These are phyloP conservation scores for Guyanaporus albipodus DNA, from an alignment of 768 basidiomycete genomes.

Conservation along the genomic window DNA sequence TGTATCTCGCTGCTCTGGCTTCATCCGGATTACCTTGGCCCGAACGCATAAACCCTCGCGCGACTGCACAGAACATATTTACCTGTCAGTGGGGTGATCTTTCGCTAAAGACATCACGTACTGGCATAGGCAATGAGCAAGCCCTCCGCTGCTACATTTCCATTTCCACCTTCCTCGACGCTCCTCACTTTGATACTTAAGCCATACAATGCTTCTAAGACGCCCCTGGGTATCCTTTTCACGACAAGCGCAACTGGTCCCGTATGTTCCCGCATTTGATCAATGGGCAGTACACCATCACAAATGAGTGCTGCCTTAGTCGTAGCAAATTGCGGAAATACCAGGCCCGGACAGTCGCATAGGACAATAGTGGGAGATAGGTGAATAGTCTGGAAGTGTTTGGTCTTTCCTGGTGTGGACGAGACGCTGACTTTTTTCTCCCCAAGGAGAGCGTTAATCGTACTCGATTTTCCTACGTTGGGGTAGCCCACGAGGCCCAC, in stretches of 20 bases:
- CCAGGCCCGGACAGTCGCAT: conserved; percentile 97
- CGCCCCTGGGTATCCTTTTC: conserved; percentile 71
- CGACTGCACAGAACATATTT: conserved; percentile 53
- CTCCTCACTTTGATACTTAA: conserved; percentile 61
- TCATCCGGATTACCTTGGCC: conserved; percentile 98
- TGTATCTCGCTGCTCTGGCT: conserved; percentile 84
- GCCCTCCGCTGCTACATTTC: conserved; percentile 68
- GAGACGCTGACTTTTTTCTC: conserved; percentile 98
- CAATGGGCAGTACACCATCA: conserved; percentile 95
- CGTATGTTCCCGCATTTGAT: conserved; percentile 91
- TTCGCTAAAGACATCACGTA: conserved; percentile 41
- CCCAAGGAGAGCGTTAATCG: conserved; percentile 93
- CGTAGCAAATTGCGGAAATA: conserved; percentile 97
- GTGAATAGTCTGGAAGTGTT: conserved; percentile 98
- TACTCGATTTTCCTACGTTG: conserved; percentile 97
- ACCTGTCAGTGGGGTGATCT: conserved; percentile 14
- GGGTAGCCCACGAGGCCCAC: conserved; percentile 97
- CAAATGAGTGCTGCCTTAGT: conserved; percentile 95
- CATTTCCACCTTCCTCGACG: conserved; percentile 83
- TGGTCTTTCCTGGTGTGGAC: conserved; percentile 96
- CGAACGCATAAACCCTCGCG: conserved; percentile 85
- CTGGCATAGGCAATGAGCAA: conserved; percentile 89
- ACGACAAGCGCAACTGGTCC: conserved; percentile 79
- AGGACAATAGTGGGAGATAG: conserved; percentile 83
- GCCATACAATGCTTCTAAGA: conserved; percentile 91